Percentiles rank a stretch among this genome's conserved stretches.
phyloP scores from a whole-genome alignment of 192 early-diverging fungal genomes.

The Dissophora globulifera region DNA sequence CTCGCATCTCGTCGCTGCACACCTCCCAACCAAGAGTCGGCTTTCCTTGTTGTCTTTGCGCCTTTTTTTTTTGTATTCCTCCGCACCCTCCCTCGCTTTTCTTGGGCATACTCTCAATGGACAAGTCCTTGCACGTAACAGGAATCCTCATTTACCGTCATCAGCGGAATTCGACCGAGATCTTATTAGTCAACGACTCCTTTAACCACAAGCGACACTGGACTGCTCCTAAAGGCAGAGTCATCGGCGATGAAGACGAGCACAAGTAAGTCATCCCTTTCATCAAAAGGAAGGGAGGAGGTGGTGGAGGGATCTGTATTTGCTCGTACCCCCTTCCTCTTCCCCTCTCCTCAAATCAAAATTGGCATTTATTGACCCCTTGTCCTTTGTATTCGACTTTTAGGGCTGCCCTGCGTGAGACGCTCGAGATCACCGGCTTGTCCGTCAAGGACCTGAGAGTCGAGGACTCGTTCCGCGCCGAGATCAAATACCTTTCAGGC shows the following conservation, averaged over 20 bases:
- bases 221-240: constrained; percentile 83
- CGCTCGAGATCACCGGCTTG: constrained; percentile 78
- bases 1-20: too few relatives aligned
- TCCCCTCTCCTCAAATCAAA: too few relatives aligned
- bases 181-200: constrained; percentile 86
- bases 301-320: too few relatives aligned
- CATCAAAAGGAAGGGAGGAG: too few relatives aligned
- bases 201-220: constrained; percentile 84
- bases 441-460: constrained; percentile 73
- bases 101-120: constrained; percentile 53
- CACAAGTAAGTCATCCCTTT: constrained; percentile 78
- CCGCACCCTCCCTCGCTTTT: constrained; percentile 4
- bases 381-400: too few relatives aligned
- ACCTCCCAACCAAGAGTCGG: too few relatives aligned
- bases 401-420: constrained; percentile 86
- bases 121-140: constrained; percentile 64
- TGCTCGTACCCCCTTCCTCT: background rate
- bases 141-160: constrained; percentile 81
- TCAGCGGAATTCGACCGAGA: constrained; percentile 74
- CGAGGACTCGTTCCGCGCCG: constrained; percentile 77
- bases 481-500: constrained; percentile 85
- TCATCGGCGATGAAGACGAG: constrained; percentile 84
- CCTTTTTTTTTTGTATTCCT: background rate
- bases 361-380: too few relatives aligned
- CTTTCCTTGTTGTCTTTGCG: too few relatives aligned